phyloP scores from a whole-genome alignment of 176 grass and related monocot genomes.

The Alopecurus myosuroides region DNA sequence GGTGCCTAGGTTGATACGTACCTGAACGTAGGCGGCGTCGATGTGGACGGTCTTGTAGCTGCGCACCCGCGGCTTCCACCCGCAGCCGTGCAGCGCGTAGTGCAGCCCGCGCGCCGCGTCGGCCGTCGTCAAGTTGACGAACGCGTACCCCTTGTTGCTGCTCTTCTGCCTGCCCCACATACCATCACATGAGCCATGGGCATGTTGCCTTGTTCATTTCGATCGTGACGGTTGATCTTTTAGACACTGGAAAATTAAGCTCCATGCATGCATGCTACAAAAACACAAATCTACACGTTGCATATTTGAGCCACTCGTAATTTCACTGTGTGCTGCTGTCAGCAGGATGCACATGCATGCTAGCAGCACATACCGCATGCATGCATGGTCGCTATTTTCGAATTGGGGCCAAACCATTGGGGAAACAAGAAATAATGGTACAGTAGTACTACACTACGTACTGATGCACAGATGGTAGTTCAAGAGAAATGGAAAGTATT shows the following conservation, averaged over 20 bases:
- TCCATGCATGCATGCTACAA: background rate
- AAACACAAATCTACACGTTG: background rate
- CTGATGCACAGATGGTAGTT: background rate
- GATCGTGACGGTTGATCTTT: background rate
- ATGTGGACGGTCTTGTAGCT: constrained; percentile 38
- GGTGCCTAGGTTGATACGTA: background rate
- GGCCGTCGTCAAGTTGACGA: constrained; percentile 66
- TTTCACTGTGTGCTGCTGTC: no score
- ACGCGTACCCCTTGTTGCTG: constrained; percentile 69
- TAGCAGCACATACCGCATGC: background rate
- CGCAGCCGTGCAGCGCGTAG: constrained; percentile 1
- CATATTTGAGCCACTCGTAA: background rate
- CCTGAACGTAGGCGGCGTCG: constrained; percentile 53
- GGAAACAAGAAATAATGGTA: background rate
- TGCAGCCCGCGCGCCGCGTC: constrained; percentile 25
- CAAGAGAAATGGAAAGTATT: background rate
- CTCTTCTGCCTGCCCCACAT: background rate
- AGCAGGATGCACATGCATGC: background rate
- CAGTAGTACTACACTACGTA: no score
- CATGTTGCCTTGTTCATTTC: background rate
- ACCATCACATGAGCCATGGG: background rate
- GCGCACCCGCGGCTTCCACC: constrained; percentile 33
- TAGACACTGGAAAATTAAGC: background rate
- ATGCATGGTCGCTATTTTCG: background rate
- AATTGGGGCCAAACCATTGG: background rate